A percentile compares a stretch with the other conserved stretches of the same genome.
These are phyloP conservation scores for Lactifluus hygrophoroides DNA, from an alignment of 768 basidiomycete species.

Conservation along the genomic window DNA sequence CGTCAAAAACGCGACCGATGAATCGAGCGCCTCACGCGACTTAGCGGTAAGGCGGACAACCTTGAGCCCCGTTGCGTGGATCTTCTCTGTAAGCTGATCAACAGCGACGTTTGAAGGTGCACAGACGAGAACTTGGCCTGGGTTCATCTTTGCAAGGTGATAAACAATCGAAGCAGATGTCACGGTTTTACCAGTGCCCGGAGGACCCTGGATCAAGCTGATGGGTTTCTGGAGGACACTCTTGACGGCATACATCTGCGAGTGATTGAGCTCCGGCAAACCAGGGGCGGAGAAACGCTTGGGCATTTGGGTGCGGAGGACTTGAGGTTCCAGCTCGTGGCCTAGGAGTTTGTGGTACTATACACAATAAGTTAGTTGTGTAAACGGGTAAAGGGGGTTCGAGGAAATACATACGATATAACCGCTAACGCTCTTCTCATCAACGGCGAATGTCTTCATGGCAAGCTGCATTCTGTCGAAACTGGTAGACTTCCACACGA, in stretches of 20 bases:
- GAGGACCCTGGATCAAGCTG: conserved; percentile 96
- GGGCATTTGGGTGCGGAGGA: conserved; percentile 86
- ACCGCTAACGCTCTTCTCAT: conserved; percentile 98
- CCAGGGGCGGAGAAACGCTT: conserved; percentile 96
- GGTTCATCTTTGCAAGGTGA: conserved; percentile 99
- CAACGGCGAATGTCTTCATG: conserved; percentile 99
- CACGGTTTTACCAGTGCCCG: conserved; percentile 98
- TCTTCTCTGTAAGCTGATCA: conserved; percentile 98
- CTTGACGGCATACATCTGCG: conserved; percentile 99
- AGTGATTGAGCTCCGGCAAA: conserved; percentile 96
- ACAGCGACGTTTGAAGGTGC: conserved; percentile 99
- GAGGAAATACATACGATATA: conserved; percentile 69
- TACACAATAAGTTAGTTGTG: neutral
- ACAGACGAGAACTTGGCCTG: conserved; percentile 96
- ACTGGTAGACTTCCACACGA: conserved; percentile 99
- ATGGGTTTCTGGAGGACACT: conserved; percentile 97
- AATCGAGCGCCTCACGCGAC: conserved; percentile 95
- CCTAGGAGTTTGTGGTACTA: conserved; percentile 98
- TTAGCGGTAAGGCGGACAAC: conserved; percentile 97
- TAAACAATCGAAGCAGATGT: conserved; percentile 98
- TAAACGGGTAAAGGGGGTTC: neutral
- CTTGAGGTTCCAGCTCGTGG: conserved; percentile 94
- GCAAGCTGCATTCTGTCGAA: conserved; percentile 99
- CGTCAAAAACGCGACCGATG: conserved; percentile 89
- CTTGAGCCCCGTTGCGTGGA: conserved; percentile 96